Percentiles rank a stretch among this genome's conserved stretches.
These are phyloP conservation scores for Borealophlyctis nickersoniae DNA, from an alignment of 192 early-diverging fungal genomes.

Conservation along the genomic window DNA sequence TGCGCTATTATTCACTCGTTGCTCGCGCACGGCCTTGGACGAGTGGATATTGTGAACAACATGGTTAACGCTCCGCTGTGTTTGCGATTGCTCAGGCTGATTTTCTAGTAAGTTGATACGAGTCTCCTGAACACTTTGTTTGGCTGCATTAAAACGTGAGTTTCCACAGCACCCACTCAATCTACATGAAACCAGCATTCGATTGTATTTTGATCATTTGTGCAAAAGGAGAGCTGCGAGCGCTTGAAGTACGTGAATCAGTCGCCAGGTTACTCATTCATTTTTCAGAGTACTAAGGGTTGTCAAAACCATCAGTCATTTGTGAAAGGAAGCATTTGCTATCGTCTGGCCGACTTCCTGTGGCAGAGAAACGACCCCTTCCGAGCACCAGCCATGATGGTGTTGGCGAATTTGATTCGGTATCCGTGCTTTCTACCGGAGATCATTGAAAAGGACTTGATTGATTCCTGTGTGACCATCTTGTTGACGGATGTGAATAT, in stretches of 20 bases:
- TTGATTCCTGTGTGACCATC: background rate
- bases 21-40: background rate
- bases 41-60: background rate
- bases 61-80: background rate
- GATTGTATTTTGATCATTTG: background rate
- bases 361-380: background rate
- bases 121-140: background rate
- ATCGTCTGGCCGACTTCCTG: background rate
- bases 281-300: background rate
- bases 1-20: background rate
- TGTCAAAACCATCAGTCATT: background rate
- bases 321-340: background rate
- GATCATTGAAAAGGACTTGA: background rate
- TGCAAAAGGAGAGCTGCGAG: background rate
- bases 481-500: background rate
- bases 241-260: background rate
- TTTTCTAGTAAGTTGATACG: background rate
- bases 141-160: background rate
- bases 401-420: background rate
- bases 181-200: background rate
- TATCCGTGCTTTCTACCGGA: background rate
- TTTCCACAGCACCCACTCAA: background rate
- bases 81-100: background rate
- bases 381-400: background rate
- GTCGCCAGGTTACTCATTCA: background rate